Evolutionary conservation across 164 flowering plant species (phyloP), one percentile per base, ranked within the genome.

Genomic region (Chimonanthus salicifolius): DNA sequence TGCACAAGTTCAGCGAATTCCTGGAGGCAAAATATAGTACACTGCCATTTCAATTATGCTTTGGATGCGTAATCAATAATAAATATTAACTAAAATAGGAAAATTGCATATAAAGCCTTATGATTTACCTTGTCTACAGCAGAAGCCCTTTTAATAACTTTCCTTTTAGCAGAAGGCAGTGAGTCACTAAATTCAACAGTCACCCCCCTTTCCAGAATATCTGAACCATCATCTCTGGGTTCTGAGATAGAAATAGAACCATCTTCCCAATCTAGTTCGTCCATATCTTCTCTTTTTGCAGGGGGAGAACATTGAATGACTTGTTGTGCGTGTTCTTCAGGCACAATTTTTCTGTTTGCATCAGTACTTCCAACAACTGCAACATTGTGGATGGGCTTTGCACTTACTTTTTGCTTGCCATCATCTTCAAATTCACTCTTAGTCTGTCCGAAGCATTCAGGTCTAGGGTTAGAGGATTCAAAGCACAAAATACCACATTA

Each of bases 1-100:
- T 95, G 99, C 74, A 88, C 93, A 58, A 88, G 86, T 83, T 91
- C 97, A 63, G 97, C 94, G 75, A 87, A 64, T 83, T 89, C 98
- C 99, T 95, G 87, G 16, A 54, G 62, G 62, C 47, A 18, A 51
- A 65, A 65, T 18, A 15, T 21, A 43, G 4, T 1, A 43, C 20
- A 18, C 18, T 67, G 33, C 46, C 51, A 65, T n/a, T 67, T 66
- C 48, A 21, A 18, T 10, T 45, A 66, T 15, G 48, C 20, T 3
- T 20, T 33, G 5, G 21, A 62, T 62, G 6, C 6, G 21, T 10
- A 44, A 66, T 15, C 46, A 9, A 45, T 4, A 64, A 20, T 43
- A 21, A 66, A 66, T 43, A 1, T 3, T 8, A 13, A 66, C 11
- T 33, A 44, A 66, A 66, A 63, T 63, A 62, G 13, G 47, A 68